Percentiles rank a stretch among this genome's conserved stretches.
phyloP scores from a whole-genome alignment of 345 rosid species.

The Arabidopsis suecica region DNA sequence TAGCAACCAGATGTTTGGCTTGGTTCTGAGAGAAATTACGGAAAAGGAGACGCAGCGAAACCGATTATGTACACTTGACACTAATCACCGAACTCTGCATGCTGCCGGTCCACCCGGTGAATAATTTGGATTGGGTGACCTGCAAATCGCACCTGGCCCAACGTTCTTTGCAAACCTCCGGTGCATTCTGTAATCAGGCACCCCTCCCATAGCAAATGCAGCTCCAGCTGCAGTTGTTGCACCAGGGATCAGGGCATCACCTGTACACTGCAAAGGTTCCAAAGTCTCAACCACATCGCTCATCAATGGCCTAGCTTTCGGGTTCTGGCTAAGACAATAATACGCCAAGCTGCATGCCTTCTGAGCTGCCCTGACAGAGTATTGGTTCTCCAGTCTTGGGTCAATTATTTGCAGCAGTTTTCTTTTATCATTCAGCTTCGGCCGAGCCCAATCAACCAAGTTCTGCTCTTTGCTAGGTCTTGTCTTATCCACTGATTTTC shows the following conservation, averaged over 20 bases:
- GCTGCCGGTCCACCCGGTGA: slow-evolving; percentile 80
- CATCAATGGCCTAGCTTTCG: slow-evolving; percentile 97
- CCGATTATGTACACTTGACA: slow-evolving; percentile 46
- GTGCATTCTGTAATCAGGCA: slow-evolving; percentile 66
- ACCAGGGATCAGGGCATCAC: slow-evolving; percentile 51
- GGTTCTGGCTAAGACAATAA: slow-evolving; percentile 94
- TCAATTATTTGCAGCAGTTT: slow-evolving; percentile 88
- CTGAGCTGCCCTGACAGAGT: slow-evolving; percentile 90
- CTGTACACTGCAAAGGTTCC: slow-evolving; percentile 80
- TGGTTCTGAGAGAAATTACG: slow-evolving; percentile 40
- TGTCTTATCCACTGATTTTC: slow-evolving; percentile 94
- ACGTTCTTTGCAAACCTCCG: slow-evolving; percentile 66
- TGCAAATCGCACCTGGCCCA: slow-evolving; percentile 80
- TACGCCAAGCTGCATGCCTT: slow-evolving; percentile 96
- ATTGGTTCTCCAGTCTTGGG: slow-evolving; percentile 86
- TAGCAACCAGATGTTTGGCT: slow-evolving; percentile 51
- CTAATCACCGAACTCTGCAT: slow-evolving; percentile 80
- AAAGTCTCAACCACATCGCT: slow-evolving; percentile 94
- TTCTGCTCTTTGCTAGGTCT: slow-evolving; percentile 96
- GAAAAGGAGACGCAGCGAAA: slow-evolving; percentile 51
- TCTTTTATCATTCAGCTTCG: slow-evolving; percentile 91
- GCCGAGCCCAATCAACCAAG: slow-evolving; percentile 98
- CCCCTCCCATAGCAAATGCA: slow-evolving; percentile 75
- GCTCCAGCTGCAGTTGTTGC: slow-evolving; percentile 44
- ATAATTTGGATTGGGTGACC: slow-evolving; percentile 76